Percentiles rank a stretch among this genome's conserved stretches.
These are phyloP conservation scores for Akebia trifoliata DNA, from an alignment of 164 flowering plant species.

Conservation along the genomic window DNA sequence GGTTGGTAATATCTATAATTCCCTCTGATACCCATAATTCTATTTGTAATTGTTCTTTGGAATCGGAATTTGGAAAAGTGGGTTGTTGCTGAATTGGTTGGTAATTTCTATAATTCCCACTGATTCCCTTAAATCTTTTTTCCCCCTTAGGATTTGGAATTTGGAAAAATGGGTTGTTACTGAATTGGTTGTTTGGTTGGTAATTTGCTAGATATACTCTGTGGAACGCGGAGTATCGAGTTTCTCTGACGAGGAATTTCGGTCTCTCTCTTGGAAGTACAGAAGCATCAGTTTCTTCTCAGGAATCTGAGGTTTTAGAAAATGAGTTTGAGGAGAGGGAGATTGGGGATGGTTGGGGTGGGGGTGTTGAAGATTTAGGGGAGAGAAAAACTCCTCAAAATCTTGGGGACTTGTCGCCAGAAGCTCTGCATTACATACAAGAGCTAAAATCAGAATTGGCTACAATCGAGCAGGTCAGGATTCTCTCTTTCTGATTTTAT, in stretches of 20 bases:
- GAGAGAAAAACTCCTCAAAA: conserved; percentile 23
- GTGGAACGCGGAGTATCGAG: conserved; percentile 90
- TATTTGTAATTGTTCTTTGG: too few relatives aligned
- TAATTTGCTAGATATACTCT: conserved; percentile 59
- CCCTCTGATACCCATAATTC: too few relatives aligned
- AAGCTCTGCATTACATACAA: conserved; percentile 57
- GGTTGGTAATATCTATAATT: too few relatives aligned
- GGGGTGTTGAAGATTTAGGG: conserved; percentile 22
- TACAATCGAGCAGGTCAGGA: conserved; percentile 43
- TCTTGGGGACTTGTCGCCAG: conserved; percentile 50
- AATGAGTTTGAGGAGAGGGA: conserved; percentile 24
- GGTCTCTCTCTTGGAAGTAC: conserved; percentile 31
- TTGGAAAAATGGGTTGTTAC: too few relatives aligned
- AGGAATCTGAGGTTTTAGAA: conserved; percentile 18
- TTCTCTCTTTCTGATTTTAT: background rate
- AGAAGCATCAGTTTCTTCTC: conserved; percentile 4
- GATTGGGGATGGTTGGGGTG: conserved; percentile 15
- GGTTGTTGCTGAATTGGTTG: too few relatives aligned
- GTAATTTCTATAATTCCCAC: too few relatives aligned
- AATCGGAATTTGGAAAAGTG: too few relatives aligned
- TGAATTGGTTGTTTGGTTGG: conserved; percentile 6
- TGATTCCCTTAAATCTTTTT: too few relatives aligned
- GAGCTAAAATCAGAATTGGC: conserved; percentile 53
- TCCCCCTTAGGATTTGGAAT: too few relatives aligned
- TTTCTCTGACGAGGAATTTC: conserved; percentile 70